These are phyloP conservation scores for Linum lewisii DNA, from an alignment of 345 rosid genomes.

Conservation along the genomic window DNA sequence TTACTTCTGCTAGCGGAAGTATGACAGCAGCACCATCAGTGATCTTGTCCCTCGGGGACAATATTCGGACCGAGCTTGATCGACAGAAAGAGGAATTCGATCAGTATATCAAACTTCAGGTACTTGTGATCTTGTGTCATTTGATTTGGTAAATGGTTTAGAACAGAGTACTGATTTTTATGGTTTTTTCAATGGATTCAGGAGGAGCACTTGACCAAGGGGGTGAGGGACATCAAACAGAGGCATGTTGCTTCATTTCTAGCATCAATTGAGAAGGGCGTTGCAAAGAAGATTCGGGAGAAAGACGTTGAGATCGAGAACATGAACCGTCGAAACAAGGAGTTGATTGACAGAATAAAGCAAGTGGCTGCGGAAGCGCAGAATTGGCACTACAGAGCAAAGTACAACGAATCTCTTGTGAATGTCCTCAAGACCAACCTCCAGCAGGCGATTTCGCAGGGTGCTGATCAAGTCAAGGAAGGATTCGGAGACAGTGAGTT, in stretches of 20 bases:
- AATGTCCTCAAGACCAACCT: conserved; percentile 49
- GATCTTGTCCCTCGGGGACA: conserved; percentile 36
- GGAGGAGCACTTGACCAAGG: conserved; percentile 55
- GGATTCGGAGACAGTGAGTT: conserved; percentile 71
- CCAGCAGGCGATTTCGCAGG: conserved; percentile 52
- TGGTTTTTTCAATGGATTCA: conserved; percentile 8
- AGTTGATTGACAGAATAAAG: conserved; percentile 49
- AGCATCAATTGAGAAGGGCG: conserved; percentile 42
- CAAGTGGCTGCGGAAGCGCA: conserved; percentile 46
- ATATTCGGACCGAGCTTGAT: conserved; percentile 39
- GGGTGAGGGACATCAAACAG: conserved; percentile 42
- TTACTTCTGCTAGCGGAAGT: conserved; percentile 43
- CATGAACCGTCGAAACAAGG: conserved; percentile 52
- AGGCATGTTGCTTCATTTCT: conserved; percentile 48
- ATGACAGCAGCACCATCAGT: conserved; percentile 31
- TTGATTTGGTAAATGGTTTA: neutral
- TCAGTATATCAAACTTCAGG: conserved; percentile 48
- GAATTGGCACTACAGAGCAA: conserved; percentile 61
- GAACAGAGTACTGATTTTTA: neutral
- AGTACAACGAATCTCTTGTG: conserved; percentile 59
- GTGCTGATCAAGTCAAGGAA: conserved; percentile 40
- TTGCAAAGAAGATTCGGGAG: conserved; percentile 45
- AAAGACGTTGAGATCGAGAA: conserved; percentile 52
- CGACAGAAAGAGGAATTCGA: conserved; percentile 57
- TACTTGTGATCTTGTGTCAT: conserved; percentile 14